A percentile compares a stretch with the other conserved stretches of the same genome.
phyloP scores from a whole-genome alignment of 2,329 filamentous ascomycete species.

The Alternaria sp. region DNA sequence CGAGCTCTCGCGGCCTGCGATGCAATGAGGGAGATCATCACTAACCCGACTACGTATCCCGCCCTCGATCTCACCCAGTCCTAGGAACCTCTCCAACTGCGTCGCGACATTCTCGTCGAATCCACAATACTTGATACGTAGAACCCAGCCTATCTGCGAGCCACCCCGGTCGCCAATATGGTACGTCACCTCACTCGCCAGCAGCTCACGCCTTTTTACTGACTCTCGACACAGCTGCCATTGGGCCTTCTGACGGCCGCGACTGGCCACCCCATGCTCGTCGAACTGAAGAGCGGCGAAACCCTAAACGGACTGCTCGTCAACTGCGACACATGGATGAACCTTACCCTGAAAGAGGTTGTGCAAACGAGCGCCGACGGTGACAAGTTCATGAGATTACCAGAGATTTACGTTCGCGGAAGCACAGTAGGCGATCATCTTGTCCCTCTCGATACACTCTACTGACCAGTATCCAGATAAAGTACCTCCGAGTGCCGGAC shows the following conservation, averaged over 20 bases:
- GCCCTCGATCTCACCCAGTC: neutral
- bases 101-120: neutral
- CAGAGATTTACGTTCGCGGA: slow-evolving; percentile 94
- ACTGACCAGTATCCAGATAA: slow-evolving; percentile 70
- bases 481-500: slow-evolving; percentile 94
- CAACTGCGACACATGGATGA: slow-evolving; percentile 99
- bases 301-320: slow-evolving; percentile 96
- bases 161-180: slow-evolving; percentile 22
- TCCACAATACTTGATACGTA: neutral
- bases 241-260: slow-evolving; percentile 89
- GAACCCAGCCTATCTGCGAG: neutral
- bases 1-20: slow-evolving; percentile 9
- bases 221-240: slow-evolving; percentile 58
- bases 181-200: slow-evolving; percentile 23
- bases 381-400: slow-evolving; percentile 88
- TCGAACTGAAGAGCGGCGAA: slow-evolving; percentile 96
- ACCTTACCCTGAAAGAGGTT: slow-evolving; percentile 94
- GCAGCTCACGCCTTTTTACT: slow-evolving; percentile 4
- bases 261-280: slow-evolving; percentile 96
- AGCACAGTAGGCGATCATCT: slow-evolving; percentile 76
- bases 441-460: neutral
- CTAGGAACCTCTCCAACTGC: neutral
- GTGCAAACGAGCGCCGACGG: slow-evolving; percentile 95
- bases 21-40: neutral
- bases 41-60: neutral